These are phyloP conservation scores for Crithidia sp. DNA, from an alignment of 208 protist species.

Conservation along the genomic window DNA sequence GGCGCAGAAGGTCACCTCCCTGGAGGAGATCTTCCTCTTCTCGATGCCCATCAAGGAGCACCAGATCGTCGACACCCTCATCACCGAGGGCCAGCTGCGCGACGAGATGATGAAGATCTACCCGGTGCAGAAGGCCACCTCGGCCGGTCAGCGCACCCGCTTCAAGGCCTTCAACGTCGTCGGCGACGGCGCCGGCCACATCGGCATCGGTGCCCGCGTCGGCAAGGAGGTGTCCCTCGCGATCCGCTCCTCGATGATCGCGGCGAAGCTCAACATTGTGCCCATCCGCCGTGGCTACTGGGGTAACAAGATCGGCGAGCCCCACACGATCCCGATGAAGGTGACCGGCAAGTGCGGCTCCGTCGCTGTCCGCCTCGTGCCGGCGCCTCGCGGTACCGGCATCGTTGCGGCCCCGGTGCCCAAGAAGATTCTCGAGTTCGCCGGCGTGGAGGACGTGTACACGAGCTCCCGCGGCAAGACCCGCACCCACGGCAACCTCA, in stretches of 20 bases:
- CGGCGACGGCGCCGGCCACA: conserved; percentile 98
- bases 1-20: conserved; percentile 95
- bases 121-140: conserved; percentile 99
- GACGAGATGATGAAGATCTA: conserved; percentile 99
- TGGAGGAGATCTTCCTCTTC: conserved; percentile 99
- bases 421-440: conserved; percentile 98
- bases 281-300: conserved; percentile 99
- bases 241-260: conserved; percentile 98
- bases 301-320: conserved; percentile 98
- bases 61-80: conserved; percentile 99
- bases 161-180: conserved; percentile 99
- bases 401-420: conserved; percentile 97
- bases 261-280: conserved; percentile 98
- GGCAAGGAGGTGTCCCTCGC: conserved; percentile 99
- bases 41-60: conserved; percentile 99
- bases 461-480: conserved; percentile 97
- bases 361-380: conserved; percentile 97
- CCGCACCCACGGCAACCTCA: conserved; percentile 99
- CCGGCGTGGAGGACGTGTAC: conserved; percentile 99
- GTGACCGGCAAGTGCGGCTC: conserved; percentile 99
- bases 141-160: conserved; percentile 99
- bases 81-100: conserved; percentile 79
- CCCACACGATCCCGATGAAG: conserved; percentile 99
- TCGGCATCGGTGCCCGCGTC: conserved; percentile 99
- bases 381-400: conserved; percentile 99